Percentiles rank a stretch among this genome's conserved stretches.
These are phyloP conservation scores for Ascochyta rabiei DNA, from an alignment of 2,329 filamentous ascomycete genomes.

Conservation along the genomic window DNA sequence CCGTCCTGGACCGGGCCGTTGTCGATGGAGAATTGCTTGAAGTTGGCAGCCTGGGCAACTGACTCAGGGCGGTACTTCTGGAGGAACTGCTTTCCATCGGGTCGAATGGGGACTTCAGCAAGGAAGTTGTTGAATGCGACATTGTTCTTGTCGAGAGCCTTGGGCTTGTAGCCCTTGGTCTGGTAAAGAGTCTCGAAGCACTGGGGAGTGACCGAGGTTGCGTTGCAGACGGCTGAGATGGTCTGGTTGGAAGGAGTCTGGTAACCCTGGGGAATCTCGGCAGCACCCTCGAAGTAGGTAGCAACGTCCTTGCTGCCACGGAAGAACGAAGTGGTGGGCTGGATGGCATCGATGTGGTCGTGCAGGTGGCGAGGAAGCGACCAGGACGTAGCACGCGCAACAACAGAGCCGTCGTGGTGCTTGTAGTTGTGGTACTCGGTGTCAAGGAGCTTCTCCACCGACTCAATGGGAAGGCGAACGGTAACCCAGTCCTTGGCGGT, in stretches of 20 bases:
- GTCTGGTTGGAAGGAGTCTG: conserved; percentile 36
- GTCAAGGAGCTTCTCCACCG: conserved; percentile 60
- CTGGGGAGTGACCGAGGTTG: conserved; percentile 58
- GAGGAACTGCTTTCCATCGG: conserved; percentile 65
- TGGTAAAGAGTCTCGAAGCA: conserved; percentile 62
- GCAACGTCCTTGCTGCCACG: conserved; percentile 30
- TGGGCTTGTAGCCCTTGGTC: conserved; percentile 59
- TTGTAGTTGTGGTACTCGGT: conserved; percentile 58
- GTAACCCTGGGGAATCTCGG: conserved; percentile 35
- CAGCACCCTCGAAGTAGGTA: conserved; percentile 32
- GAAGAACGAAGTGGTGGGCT: conserved; percentile 66
- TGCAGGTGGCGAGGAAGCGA: conserved; percentile 64
- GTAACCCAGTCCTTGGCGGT: conserved; percentile 65
- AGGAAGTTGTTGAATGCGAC: conserved; percentile 59
- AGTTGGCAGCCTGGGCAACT: conserved; percentile 57
- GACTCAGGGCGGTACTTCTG: conserved; percentile 59
- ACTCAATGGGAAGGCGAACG: conserved; percentile 58
- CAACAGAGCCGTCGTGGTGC: conserved; percentile 59
- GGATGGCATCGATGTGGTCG: conserved; percentile 63
- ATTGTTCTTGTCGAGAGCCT: conserved; percentile 52
- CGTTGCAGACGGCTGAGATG: conserved; percentile 56
- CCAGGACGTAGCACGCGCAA: conserved; percentile 62
- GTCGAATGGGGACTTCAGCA: conserved; percentile 57
- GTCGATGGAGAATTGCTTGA: conserved; percentile 64
- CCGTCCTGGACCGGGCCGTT: conserved; percentile 58